Percentiles rank a stretch among this genome's conserved stretches.
phyloP scores from a whole-genome alignment of 331 rosid genomes.

The Stylosanthes scabra region DNA sequence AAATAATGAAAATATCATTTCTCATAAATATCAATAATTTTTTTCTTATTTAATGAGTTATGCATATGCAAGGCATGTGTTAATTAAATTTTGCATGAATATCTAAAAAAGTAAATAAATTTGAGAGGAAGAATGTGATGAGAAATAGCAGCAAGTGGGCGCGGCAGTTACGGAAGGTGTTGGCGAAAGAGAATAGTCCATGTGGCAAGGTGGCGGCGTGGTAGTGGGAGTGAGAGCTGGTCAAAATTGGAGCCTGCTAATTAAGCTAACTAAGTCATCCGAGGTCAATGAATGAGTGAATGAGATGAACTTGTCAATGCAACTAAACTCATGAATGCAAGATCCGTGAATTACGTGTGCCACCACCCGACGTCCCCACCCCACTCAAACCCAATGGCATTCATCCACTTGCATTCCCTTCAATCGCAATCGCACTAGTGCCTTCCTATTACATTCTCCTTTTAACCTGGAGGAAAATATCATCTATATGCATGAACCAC shows the following conservation, averaged over 20 bases:
- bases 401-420: background rate
- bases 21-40: no score
- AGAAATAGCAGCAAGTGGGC: background rate
- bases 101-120: no score
- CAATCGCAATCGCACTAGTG: background rate
- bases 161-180: background rate
- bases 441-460: background rate
- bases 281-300: conserved; percentile 12
- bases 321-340: no score
- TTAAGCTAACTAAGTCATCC: background rate
- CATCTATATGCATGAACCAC: background rate
- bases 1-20: no score
- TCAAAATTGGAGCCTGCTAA: background rate
- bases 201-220: background rate
- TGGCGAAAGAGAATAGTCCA: background rate
- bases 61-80: no score
- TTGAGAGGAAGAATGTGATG: background rate
- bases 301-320: background rate
- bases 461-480: no score
- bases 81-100: no score
- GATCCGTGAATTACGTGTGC: no score
- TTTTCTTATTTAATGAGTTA: no score
- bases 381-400: no score
- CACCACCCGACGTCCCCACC: no score
- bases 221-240: background rate